Conservation (phyloP, 1,139 yeast genomes). For the Suhomyces taliae region DNA sequence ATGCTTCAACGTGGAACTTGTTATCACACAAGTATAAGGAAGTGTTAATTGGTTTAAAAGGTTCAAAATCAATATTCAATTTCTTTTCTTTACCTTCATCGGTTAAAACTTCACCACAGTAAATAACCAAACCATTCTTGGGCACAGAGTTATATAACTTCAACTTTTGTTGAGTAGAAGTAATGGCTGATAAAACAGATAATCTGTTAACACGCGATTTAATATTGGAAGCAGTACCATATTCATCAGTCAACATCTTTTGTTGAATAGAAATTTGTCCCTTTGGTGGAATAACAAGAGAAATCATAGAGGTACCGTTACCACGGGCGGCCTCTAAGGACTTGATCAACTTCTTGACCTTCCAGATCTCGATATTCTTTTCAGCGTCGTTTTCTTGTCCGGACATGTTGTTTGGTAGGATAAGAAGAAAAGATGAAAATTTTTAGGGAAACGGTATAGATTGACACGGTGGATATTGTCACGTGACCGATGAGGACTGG, state of each 20-base stretch:
- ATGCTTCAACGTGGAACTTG: conserved; percentile 96
- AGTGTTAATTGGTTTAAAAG: conserved; percentile 97
- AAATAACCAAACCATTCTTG: conserved; percentile 88
- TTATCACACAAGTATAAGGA: conserved; percentile 94
- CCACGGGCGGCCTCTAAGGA: conserved; percentile 90
- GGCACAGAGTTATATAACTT: conserved; percentile 89
- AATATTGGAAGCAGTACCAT: conserved; percentile 97
- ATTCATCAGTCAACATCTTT: conserved; percentile 95
- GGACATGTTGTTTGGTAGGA: conserved; percentile 13
- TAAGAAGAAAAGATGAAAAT: conserved; percentile 6
- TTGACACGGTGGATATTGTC: neutral
- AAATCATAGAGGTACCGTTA: conserved; percentile 98
- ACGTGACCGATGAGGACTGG: neutral
- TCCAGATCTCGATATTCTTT: conserved; percentile 98
- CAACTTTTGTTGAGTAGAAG: conserved; percentile 95
- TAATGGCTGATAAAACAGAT: conserved; percentile 93
- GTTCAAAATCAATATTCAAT: conserved; percentile 92
- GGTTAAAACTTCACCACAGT: conserved; percentile 97
- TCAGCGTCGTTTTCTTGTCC: conserved; percentile 64
- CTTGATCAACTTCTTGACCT: conserved; percentile 89
- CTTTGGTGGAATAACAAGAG: conserved; percentile 91
- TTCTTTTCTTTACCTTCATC: conserved; percentile 97
- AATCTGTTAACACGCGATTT: conserved; percentile 95
- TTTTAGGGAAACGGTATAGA: conserved; percentile 1
- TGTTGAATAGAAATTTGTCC: conserved; percentile 87